Evolutionary conservation across 2,329 filamentous ascomycete species (phyloP), one percentile per base, ranked within the genome.

Genomic region (Fusarium oxysporum): DNA sequence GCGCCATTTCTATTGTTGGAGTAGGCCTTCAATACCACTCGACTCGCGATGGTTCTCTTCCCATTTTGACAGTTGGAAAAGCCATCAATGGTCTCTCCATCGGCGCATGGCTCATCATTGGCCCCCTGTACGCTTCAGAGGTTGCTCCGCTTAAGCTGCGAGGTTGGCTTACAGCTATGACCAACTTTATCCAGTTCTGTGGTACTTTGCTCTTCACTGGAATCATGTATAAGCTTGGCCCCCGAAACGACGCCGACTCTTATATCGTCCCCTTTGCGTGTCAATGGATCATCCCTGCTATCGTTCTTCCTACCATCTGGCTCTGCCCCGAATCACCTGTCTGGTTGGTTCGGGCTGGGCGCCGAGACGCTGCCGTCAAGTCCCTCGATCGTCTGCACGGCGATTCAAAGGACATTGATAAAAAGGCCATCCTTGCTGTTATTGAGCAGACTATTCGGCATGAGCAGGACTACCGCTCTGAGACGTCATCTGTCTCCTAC

Each of bases 311-410:
- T 19, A 50, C 47, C 8, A 12, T 33, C 17, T 53, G 23, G 23
- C 17, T 81, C 81, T 63, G 80, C 62, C 85, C 85, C 4, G 84
- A 86, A 73, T 80, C 83, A 2, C 84, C 85, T 19, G 80, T 83
- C 66, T 86, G 81, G 80, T 77, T 85, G 4, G 74, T 76, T 11
- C 79, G 78, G 33, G 78, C 80, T 40, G 80, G 78, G 13, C 71
- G 78, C 30, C 73, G 81, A 47, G 80, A 81, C 0, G 74, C 81
- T 32, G 83, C 83, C 1, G 75, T 81, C 16, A 77, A 77, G n/a
- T 71, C 80, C 8, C 79, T 84, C 11, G 77, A 77, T 55, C 71
- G 78, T 9, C 78, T 84, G 7, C 79, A 82, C 11, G 79, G 38
- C 72, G 80, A 17, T 76, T 81, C 6, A 73, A 80, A 12, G 30